Evolutionary conservation across 495 filamentous ascomycete species (phyloP).

Genomic region (Mytilinidion resinicola): DNA sequence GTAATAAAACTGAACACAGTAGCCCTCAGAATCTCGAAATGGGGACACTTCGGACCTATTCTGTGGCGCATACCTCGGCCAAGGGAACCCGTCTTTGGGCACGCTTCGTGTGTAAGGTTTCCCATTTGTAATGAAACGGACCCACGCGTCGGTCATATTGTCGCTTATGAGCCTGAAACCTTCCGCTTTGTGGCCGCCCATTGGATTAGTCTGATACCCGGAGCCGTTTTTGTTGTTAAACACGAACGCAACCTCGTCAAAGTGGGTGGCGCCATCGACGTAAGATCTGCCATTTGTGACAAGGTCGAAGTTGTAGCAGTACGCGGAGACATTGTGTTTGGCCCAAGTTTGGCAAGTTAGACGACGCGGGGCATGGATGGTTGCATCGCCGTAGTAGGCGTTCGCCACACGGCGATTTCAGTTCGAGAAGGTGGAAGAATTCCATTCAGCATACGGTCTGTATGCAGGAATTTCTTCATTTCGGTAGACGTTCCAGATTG

Average conservation of each 20-base stretch:
- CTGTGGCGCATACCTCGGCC: constrained; percentile 32
- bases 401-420: constrained; percentile 42
- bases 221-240: constrained; percentile 51
- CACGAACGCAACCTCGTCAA: constrained; percentile 55
- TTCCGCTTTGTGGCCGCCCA: constrained; percentile 40
- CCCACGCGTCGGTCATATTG: constrained; percentile 51
- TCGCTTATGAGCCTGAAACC: constrained; percentile 42
- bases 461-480: too few species aligned
- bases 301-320: constrained; percentile 59
- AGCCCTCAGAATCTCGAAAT: too few species aligned
- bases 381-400: constrained; percentile 49
- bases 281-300: constrained; percentile 37
- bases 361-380: constrained; percentile 52
- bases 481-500: constrained; percentile 16
- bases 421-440: too few species aligned
- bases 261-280: constrained; percentile 47
- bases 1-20: too few species aligned
- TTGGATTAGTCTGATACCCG: constrained; percentile 46
- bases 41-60: too few species aligned
- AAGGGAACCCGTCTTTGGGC: too few species aligned
- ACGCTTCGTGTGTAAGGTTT: constrained; percentile 45
- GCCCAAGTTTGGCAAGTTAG: constrained; percentile 50
- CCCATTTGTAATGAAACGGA: constrained; percentile 47
- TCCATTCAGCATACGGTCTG: too few species aligned
- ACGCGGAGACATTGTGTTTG: constrained; percentile 42